A percentile compares a stretch with the other conserved stretches of the same genome.
These are phyloP conservation scores for Geotrichum phurueaensis DNA, from an alignment of 1,139 yeast species.

Conservation along the genomic window DNA sequence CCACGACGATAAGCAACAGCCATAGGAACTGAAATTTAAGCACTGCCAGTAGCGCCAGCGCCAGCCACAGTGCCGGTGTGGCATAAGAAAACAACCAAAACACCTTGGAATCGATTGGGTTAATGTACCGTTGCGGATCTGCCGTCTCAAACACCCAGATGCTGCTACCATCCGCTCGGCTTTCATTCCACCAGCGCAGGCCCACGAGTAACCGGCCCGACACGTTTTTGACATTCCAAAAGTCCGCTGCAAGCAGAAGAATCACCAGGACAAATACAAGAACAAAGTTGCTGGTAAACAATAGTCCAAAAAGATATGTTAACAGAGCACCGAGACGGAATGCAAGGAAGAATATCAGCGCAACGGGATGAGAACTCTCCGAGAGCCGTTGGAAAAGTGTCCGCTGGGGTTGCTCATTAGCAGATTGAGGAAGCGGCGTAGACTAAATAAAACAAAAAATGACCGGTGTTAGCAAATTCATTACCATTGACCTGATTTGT, in stretches of 20 bases:
- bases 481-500: neutral
- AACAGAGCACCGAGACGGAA: conserved; percentile 56
- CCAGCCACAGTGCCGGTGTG: conserved; percentile 70
- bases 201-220: conserved; percentile 88
- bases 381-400: conserved; percentile 39
- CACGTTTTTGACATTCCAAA: conserved; percentile 90
- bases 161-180: conserved; percentile 50
- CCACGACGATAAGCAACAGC: conserved; percentile 51
- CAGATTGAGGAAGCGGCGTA: conserved; percentile 14
- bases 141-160: conserved; percentile 89
- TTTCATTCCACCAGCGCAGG: conserved; percentile 86
- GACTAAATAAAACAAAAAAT: neutral
- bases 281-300: conserved; percentile 61
- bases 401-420: conserved; percentile 11
- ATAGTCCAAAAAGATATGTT: conserved; percentile 63
- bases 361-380: conserved; percentile 79
- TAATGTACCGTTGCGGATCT: conserved; percentile 72
- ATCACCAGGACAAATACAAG: conserved; percentile 73
- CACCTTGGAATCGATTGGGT: conserved; percentile 83
- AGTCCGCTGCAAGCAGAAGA: conserved; percentile 75
- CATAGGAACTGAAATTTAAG: conserved; percentile 74
- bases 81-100: conserved; percentile 79
- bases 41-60: conserved; percentile 68
- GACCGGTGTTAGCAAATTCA: neutral
- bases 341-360: conserved; percentile 56